Percentiles rank a stretch among this genome's conserved stretches.
These are phyloP conservation scores for Colletotrichum sp. DNA, from an alignment of 2,329 filamentous ascomycete genomes.

Conservation along the genomic window DNA sequence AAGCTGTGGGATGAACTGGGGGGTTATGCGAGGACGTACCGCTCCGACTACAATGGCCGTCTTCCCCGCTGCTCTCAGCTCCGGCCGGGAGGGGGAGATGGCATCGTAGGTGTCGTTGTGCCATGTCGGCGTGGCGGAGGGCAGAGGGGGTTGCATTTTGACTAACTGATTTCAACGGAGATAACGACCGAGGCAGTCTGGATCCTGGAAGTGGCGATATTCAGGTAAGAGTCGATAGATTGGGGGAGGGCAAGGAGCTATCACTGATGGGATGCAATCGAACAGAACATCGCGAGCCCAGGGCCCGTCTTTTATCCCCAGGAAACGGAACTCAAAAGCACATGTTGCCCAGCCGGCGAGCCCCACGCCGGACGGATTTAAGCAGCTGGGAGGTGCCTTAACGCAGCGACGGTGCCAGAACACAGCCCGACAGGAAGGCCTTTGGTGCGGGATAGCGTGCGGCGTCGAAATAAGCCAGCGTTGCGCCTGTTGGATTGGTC, in stretches of 20 bases:
- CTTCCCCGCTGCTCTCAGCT: constrained; percentile 43
- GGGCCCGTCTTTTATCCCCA: constrained; percentile 1
- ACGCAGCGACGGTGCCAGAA: background rate
- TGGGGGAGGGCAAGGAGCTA: background rate
- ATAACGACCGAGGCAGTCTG: background rate
- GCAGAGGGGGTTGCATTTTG: constrained; percentile 18
- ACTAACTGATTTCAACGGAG: background rate
- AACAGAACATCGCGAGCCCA: background rate
- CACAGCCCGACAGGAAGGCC: background rate
- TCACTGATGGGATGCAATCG: background rate
- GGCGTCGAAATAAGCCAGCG: background rate
- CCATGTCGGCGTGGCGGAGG: constrained; percentile 22
- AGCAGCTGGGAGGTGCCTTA: background rate
- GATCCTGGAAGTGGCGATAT: background rate
- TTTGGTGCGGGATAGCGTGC: background rate
- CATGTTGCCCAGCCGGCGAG: background rate
- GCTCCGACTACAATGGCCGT: constrained; percentile 69
- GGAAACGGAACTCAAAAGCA: background rate
- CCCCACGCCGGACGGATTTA: background rate
- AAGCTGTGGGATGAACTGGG: background rate
- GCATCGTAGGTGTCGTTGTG: constrained; percentile 41
- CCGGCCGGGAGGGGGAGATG: constrained; percentile 40
- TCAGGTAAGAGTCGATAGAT: background rate
- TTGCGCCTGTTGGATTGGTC: background rate
- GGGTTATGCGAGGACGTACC: constrained; percentile 47